Evolutionary conservation across 2,329 filamentous ascomycete species (phyloP).

Genomic region (Aspergillus sp.): DNA sequence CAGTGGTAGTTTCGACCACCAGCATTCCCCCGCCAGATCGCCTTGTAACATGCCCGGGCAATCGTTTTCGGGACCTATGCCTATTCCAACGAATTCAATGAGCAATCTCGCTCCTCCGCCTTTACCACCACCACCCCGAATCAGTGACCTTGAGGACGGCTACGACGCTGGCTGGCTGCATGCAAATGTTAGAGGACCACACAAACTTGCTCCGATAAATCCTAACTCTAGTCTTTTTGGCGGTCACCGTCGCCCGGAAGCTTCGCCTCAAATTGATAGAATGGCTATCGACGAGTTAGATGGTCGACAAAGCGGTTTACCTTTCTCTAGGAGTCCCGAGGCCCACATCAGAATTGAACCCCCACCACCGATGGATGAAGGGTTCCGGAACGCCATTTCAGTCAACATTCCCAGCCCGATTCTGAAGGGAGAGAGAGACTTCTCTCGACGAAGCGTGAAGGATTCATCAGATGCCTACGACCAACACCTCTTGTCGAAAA

Average conservation of each 20-base stretch:
- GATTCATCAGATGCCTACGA: conserved; percentile 65
- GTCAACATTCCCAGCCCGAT: conserved; percentile 34
- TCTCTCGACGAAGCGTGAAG: conserved; percentile 60
- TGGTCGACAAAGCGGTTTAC: conserved; percentile 32
- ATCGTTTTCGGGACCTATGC: conserved; percentile 57
- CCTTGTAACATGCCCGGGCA: conserved; percentile 45
- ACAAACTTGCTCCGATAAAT: conserved; percentile 49
- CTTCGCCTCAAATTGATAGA: conserved; percentile 35
- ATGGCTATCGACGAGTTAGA: conserved; percentile 42
- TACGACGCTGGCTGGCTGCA: conserved; percentile 66
- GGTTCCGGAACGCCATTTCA: conserved; percentile 37
- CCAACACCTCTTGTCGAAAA: conserved; percentile 63
- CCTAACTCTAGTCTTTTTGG: conserved; percentile 55
- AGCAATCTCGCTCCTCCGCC: conserved; percentile 58
- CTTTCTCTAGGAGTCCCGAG: conserved; percentile 35
- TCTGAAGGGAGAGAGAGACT: conserved; percentile 61
- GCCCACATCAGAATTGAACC: conserved; percentile 41
- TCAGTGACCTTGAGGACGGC: conserved; percentile 58
- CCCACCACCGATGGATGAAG: conserved; percentile 33
- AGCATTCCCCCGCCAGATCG: conserved; percentile 38
- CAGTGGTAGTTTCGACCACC: conserved; percentile 35
- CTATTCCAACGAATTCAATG: conserved; percentile 60
- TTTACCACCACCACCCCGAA: conserved; percentile 65
- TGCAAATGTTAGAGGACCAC: conserved; percentile 59
- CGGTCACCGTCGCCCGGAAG: conserved; percentile 42